Evolutionary conservation across 2,329 filamentous ascomycete species (phyloP).

Genomic region (Nothopassalora personata): DNA sequence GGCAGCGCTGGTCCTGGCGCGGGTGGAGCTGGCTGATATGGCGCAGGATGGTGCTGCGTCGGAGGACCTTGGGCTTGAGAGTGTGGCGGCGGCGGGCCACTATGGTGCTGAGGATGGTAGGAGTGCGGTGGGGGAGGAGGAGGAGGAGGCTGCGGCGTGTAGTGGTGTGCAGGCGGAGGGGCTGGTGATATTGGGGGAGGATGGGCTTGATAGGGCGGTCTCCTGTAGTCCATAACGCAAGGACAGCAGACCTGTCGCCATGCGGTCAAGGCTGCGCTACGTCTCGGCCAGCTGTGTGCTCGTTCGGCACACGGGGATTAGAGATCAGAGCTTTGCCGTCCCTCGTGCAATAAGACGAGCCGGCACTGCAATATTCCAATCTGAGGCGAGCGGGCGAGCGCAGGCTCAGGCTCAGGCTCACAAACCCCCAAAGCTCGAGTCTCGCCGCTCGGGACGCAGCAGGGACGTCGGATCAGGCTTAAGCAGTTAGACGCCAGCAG

Average conservation of each 20-base stretch:
- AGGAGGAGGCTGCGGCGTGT: conserved; percentile 15
- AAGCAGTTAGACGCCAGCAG: neutral
- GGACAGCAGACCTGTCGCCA: conserved; percentile 12
- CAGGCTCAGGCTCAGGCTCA: conserved; percentile 3
- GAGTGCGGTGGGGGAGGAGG: conserved; percentile 13
- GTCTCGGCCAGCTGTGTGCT: conserved; percentile 3
- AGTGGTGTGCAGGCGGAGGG: conserved; percentile 9
- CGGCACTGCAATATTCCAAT: neutral
- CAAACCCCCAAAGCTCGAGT: neutral
- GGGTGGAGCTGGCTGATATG: conserved; percentile 4
- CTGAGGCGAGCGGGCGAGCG: conserved; percentile 12
- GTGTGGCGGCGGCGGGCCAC: conserved; percentile 8
- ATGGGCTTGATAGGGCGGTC: conserved; percentile 16
- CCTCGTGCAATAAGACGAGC: neutral
- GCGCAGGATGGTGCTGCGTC: conserved; percentile 15
- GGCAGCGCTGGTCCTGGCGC: conserved; percentile 21
- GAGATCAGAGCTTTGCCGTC: neutral
- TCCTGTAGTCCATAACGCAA: conserved; percentile 23
- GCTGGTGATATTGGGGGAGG: conserved; percentile 13
- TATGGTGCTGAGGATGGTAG: conserved; percentile 6
- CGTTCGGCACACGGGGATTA: conserved; percentile 20
- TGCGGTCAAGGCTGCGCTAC: conserved; percentile 20
- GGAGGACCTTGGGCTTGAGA: conserved; percentile 7
- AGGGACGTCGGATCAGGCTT: neutral
- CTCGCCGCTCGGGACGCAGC: neutral